phyloP scores from a whole-genome alignment of 2,329 filamentous ascomycete genomes.

The Xylaria digitata region DNA sequence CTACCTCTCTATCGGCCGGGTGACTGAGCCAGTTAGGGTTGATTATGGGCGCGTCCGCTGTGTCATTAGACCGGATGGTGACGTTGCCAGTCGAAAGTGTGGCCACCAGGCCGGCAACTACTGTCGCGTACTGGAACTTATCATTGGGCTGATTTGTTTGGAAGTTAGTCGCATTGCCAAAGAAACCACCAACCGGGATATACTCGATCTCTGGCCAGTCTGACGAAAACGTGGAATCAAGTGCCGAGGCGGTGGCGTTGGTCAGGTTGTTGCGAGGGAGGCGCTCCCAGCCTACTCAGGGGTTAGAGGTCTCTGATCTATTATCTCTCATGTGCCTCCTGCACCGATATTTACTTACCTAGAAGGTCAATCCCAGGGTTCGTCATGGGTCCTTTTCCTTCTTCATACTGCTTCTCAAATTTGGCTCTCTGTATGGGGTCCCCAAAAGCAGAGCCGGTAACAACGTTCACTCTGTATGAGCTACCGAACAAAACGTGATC shows the following conservation, averaged over 20 bases:
- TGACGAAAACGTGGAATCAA: constrained; percentile 2
- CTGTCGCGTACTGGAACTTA: constrained; percentile 34
- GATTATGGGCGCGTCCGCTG: constrained; percentile 45
- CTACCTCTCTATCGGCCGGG: constrained; percentile 58
- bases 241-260: too few species aligned
- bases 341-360: too few species aligned
- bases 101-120: constrained; percentile 16
- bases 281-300: too few species aligned
- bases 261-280: too few species aligned
- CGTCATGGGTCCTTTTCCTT: constrained; percentile 41
- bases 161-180: constrained; percentile 26
- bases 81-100: constrained; percentile 36
- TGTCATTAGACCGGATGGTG: constrained; percentile 29
- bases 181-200: constrained; percentile 30
- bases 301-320: too few species aligned
- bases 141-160: constrained; percentile 32
- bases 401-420: too few species aligned
- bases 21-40: constrained; percentile 59
- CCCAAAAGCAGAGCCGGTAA: too few species aligned
- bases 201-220: constrained; percentile 46
- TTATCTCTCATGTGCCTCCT: too few species aligned
- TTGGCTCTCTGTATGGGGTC: too few species aligned
- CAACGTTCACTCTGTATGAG: constrained; percentile 43
- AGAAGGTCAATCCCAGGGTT: constrained; percentile 21
- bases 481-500: constrained; percentile 11